Evolutionary conservation across 441 rosid species (phyloP), one percentile per base, ranked within the genome.

Genomic region (Aleurites moluccanus): DNA sequence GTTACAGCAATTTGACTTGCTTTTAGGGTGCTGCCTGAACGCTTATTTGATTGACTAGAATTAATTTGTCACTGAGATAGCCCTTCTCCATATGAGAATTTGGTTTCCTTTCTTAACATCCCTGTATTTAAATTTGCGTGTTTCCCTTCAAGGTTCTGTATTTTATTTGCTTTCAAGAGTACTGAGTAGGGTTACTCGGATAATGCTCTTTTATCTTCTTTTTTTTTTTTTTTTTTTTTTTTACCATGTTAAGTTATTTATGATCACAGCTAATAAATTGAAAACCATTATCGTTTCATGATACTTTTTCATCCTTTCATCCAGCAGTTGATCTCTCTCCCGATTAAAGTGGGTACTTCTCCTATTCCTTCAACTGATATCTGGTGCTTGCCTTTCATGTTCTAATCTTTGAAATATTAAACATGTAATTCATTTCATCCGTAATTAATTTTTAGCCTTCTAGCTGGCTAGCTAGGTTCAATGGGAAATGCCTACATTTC

Each of bases 231-330:
- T 66, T 52, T 45, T 9, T 45, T 55, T 18, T 10, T 25, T 21
- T 38, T 6, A 38, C 60, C 3, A 18, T 59, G 73, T 59, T 67
- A 67, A 67, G 47, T 75, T 75, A 69, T 67, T 68, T 47, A 64
- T 65, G 77, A 33, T 74, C 78, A 61, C 52, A 68, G 33, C 73
- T 56, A 75, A 75, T 75, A 75, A 75, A 75, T 67, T 75, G 73
- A 60, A 75, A 68, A 49, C 64, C 70, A 40, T 35, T 28, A 67
- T 67, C 57, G 57, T 74, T 74, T 59, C 64, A 67, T 15, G 53
- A 49, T 74, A 14, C 30, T 44, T 65, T 38, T 66, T 25, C 20
- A 30, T 44, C 38, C 74, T 23, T 18, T 6, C 4, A 50, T 30
- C 18, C 45, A 25, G 27, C 49, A 30, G 5, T 28, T 67, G 4